Evolutionary conservation across 768 basidiomycete species (phyloP), one percentile per base, ranked within the genome.

Genomic region (Tulasnella sp.): DNA sequence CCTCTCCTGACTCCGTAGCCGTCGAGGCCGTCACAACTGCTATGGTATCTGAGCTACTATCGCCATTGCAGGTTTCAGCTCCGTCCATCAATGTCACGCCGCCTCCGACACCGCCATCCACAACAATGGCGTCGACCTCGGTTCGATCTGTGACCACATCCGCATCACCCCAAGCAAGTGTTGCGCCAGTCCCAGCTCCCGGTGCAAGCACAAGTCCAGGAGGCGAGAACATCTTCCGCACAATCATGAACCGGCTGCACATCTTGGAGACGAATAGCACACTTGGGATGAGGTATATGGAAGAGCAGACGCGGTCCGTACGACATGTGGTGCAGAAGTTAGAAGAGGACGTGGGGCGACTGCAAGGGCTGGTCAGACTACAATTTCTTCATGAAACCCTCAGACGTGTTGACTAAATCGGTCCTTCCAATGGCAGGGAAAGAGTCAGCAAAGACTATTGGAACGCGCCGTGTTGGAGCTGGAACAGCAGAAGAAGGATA

Each of bases 191-290:
- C 29, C 42, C 60, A 11, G 34, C 60, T 4, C n/a, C 55, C 22
- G 22, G 12, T 27, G 11, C 38, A 12, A 29, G 41, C 52, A 25
- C 57, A 4, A 31, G 57, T n/a, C n/a, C n/a, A 19, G 61, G 61
- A 11, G 89, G 88, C 22, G 96, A 99, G 69, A 93, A 91, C 1
- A 92, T 99, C 63, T 98, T 96, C 66, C 85, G 92, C 7, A 89
- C 85, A 11, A 99, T 98, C 64, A 93, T 93, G 82, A 94, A 96
- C 65, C 84, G 92, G 5, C 77, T 99, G 10, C 80, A 81, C 2
- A 80, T 81, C 4, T 77, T 98, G 12, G 93, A 98, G 70, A 78
- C 79, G 8, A 96, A 93, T 65, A 86, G 92, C 49, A 89, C 89
- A 0, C 75, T 97, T 2, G 85, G 89, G 45, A 78, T 83, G 21